Conservation (phyloP, 805 yeast genomes). For the Metschnikowia kofuensis region DNA sequence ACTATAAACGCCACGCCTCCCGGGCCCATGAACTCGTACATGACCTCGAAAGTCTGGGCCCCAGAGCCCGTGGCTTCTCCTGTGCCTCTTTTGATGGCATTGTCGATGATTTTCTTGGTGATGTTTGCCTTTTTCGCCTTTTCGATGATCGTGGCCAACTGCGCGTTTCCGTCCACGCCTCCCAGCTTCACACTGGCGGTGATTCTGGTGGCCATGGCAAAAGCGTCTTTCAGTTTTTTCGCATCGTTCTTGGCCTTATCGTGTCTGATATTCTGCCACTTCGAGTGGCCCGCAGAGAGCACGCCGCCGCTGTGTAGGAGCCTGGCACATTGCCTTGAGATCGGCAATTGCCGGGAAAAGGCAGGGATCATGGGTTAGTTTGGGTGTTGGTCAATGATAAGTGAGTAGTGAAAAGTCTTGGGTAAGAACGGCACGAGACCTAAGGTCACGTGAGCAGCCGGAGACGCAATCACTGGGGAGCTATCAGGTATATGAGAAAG, state of each 20-base stretch:
- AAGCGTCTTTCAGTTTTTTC: constrained; percentile 63
- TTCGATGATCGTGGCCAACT: constrained; percentile 74
- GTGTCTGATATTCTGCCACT: constrained; percentile 94
- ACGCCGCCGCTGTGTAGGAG: constrained; percentile 17
- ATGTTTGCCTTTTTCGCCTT: constrained; percentile 74
- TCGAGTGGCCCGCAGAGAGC: constrained; percentile 75
- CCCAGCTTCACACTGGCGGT: constrained; percentile 72
- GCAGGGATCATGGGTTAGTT: background rate
- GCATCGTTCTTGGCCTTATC: constrained; percentile 93
- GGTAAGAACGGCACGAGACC: too few relatives aligned
- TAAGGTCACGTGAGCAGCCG: background rate
- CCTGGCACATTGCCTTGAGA: background rate
- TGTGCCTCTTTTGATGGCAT: constrained; percentile 80
- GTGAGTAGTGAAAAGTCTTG: too few relatives aligned
- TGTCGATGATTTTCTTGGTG: constrained; percentile 80
- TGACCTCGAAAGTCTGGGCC: constrained; percentile 43
- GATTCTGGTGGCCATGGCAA: constrained; percentile 69
- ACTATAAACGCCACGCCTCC: constrained; percentile 85
- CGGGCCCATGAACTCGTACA: constrained; percentile 89
- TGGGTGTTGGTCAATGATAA: background rate
- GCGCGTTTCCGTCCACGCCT: constrained; percentile 59
- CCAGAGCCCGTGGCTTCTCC: constrained; percentile 56
- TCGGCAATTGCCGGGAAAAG: background rate
- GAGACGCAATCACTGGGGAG: too few relatives aligned
- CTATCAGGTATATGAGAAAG: too few relatives aligned